Evolutionary conservation across 2,329 filamentous ascomycete species (phyloP).

Genomic region (Phyllosticta citribraziliensis): DNA sequence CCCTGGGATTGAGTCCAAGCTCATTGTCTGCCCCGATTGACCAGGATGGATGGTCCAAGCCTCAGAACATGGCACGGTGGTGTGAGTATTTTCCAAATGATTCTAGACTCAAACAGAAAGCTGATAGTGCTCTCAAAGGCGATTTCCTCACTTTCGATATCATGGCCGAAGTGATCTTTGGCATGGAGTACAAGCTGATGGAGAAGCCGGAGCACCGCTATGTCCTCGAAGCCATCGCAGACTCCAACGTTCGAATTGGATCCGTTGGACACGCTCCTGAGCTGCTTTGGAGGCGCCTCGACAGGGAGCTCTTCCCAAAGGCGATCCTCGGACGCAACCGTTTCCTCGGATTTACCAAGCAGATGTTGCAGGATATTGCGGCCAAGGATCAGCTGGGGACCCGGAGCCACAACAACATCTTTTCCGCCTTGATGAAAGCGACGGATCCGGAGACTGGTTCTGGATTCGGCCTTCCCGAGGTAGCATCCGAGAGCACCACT

Average conservation of each 20-base stretch:
- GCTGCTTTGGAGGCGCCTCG: not conserved
- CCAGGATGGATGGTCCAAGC: slow-evolving; percentile 29
- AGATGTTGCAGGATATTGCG: slow-evolving; percentile 1
- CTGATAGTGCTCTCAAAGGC: not conserved
- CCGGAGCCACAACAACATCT: slow-evolving; percentile 31
- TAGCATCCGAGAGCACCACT: slow-evolving; percentile 41
- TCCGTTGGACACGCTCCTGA: not conserved
- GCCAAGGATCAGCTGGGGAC: not conserved
- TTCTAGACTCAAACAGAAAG: not conserved
- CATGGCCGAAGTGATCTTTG: slow-evolving; percentile 40
- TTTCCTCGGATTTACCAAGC: slow-evolving; percentile 3
- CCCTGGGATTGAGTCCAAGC: not conserved
- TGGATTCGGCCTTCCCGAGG: slow-evolving; percentile 35
- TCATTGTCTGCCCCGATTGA: not conserved
- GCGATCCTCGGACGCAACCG: slow-evolving; percentile 2
- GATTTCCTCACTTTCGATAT: slow-evolving; percentile 42
- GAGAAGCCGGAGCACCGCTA: slow-evolving; percentile 31
- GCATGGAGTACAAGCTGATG: slow-evolving; percentile 36
- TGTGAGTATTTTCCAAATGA: slow-evolving; percentile 14
- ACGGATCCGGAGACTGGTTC: slow-evolving; percentile 37
- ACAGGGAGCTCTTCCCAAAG: slow-evolving; percentile 2
- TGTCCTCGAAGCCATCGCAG: slow-evolving; percentile 33
- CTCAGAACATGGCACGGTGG: slow-evolving; percentile 37
- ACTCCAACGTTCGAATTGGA: slow-evolving; percentile 12
- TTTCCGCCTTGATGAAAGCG: slow-evolving; percentile 38